Evolutionary conservation across 495 filamentous ascomycete genomes (phyloP), one percentile per base, ranked within the genome.

Genomic region (Thozetella sp.): DNA sequence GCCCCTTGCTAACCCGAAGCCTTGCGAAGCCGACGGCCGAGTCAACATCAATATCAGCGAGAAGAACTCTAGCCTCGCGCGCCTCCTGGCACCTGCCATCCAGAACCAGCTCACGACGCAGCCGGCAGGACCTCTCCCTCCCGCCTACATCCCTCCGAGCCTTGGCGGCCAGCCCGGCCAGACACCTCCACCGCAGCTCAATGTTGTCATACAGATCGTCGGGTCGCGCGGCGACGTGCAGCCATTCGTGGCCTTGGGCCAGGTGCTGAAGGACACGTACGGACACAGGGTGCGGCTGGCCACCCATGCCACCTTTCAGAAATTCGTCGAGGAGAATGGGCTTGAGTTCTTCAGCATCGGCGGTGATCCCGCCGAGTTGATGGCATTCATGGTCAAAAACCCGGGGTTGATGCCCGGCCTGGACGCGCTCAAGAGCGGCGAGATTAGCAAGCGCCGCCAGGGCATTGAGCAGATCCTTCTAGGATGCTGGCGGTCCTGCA

Each of bases 311-410:
- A 85, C 82, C 1, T 92, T 92, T 62, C 80, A 83, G 52, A 73
- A 87, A 17, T 90, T 91, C 66, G 85, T 92, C 25, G 76, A 88
- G 67, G 75, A 86, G 46, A 85, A 86, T 54, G 83, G 81, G 0
- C 76, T 89, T 2, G 89, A 91, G 66, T 91, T 92, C 68, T 92
- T 90, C 69, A 80, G 79, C 57, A 83, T 92, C 30, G 89, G 89
- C 2, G 89, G 89, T 1, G 86, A 92, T 62, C 89, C 89, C 3
- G 80, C 86, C 1, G 86, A 92, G 72, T 68, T 92, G 30, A 92
- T 92, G 89, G 89, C 89, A 2, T 92, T 90, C 64, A 91, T 91
- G 89, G 89, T 92, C 37, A 91, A 91, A 70, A 90, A 92, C 71
- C 89, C 89, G 0, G 88, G 88, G 0, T 72, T 92, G 68, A 85